Base-by-base conservation (phyloP, 2,329 filamentous ascomycete genomes). In the Penicillium rolfsii region DNA sequence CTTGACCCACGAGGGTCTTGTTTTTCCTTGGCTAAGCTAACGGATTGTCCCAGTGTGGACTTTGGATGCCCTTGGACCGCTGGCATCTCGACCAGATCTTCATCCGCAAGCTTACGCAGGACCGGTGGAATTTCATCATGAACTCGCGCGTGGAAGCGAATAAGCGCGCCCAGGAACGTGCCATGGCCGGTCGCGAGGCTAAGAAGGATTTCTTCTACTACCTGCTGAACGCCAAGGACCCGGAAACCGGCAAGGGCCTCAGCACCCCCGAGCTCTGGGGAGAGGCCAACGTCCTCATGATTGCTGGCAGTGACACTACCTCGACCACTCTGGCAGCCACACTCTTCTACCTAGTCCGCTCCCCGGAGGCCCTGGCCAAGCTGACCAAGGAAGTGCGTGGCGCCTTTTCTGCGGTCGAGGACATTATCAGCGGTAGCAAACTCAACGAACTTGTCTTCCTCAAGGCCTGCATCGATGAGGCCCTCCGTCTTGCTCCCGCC, bases 161-260 rank as follows among this genome's bases (percentile, higher is more conserved):
- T 14, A 85, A 90, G 69, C 84, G 89, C 26, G 89, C 87, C 52
- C 85, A 87, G 57, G 76, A 78, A 58, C 73, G 75, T 24, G 66
- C 75, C 62, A 78, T 89, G 28, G 87, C 87, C 30, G 86, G 87
- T 65, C 86, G 85, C 65, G 87, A 84, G 52, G 87, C 86, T 68
- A 87, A 89, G 36, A 86, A 88, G 59, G 89, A 91, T 72, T 91
- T 91, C 79, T 91, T 91, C 78, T 88, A 90, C 76, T 87, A 91
- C 73, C 82, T 92, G 11, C 83, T 91, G 61, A 88, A 87, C 70
- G 89, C 89, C 7, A 84, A 85, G 41, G 89, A 91, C 66, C 88
- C 88, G 12, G 88, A 91, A 71, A 90, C 88, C 0, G 88, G 88
- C 55, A 81, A 84, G 59, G 87, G 87, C 1, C 88, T 91, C 70